Conservation (phyloP, 768 basidiomycete species). For the Mrakia hoshinonis region DNA sequence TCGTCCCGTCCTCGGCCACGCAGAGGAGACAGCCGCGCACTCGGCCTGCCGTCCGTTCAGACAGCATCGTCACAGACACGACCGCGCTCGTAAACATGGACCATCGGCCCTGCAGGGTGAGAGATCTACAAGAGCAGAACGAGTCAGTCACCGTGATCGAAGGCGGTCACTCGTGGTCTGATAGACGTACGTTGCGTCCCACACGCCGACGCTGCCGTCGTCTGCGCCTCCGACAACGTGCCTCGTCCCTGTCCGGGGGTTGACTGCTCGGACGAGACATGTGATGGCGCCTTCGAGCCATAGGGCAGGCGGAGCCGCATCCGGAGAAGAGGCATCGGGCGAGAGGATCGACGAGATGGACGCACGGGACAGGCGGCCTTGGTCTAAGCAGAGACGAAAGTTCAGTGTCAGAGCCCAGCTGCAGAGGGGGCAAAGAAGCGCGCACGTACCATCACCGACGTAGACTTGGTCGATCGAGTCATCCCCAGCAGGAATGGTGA, state of each 20-base stretch:
- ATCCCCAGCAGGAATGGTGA: neutral
- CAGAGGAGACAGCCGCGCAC: conserved; percentile 64
- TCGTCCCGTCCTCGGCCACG: conserved; percentile 66
- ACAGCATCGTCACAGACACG: conserved; percentile 31
- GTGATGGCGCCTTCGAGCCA: conserved; percentile 47
- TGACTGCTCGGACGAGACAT: conserved; percentile 51
- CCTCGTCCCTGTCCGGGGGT: conserved; percentile 53
- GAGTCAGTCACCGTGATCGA: too few species aligned
- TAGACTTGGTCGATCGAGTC: neutral
- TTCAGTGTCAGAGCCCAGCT: neutral
- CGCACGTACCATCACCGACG: neutral
- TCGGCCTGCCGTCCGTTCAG: conserved; percentile 43
- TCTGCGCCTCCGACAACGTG: conserved; percentile 66
- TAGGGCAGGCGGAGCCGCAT: neutral
- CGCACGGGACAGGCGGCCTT: neutral
- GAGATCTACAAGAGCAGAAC: conserved; percentile 33
- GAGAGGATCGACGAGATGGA: neutral
- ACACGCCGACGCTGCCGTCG: conserved; percentile 59
- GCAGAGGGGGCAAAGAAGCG: neutral
- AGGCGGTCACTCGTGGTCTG: neutral
- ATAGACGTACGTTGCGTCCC: conserved; percentile 30
- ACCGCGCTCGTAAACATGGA: conserved; percentile 64
- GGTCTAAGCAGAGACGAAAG: neutral
- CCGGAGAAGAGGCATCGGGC: neutral
- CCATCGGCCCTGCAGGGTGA: conserved; percentile 62